A percentile compares a stretch with the other conserved stretches of the same genome.
Evolutionary conservation across 176 grass and related monocot genomes (phyloP).

Genomic region (Musa schizocarpa): DNA sequence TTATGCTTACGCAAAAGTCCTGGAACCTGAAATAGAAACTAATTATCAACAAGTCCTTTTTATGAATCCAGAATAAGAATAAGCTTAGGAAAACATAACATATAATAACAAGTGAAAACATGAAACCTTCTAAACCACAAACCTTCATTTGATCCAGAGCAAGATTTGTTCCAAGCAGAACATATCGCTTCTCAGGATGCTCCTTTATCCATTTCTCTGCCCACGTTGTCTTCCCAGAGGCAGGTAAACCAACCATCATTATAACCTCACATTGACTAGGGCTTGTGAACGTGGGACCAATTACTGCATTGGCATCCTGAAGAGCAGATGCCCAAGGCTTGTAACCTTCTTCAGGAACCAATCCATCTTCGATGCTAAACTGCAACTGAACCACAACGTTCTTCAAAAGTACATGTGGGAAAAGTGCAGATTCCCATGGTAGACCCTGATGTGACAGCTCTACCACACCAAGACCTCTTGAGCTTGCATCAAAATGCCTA

Average conservation of each 20-base stretch:
- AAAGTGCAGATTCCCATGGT: slow-evolving; percentile 46
- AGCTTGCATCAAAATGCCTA: slow-evolving; percentile 28
- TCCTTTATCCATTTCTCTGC: slow-evolving; percentile 54
- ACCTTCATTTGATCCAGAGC: slow-evolving; percentile 76
- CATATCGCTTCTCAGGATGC: slow-evolving; percentile 40
- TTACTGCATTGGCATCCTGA: slow-evolving; percentile 23
- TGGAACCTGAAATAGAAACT: slow-evolving; percentile 35
- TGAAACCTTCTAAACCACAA: not conserved
- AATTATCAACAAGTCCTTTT: not conserved
- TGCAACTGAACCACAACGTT: slow-evolving; percentile 52
- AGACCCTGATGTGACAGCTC: slow-evolving; percentile 16
- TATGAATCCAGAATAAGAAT: not conserved
- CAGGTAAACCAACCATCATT: slow-evolving; percentile 65
- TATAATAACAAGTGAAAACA: not conserved
- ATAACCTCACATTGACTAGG: slow-evolving; percentile 34
- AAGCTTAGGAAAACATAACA: slow-evolving; percentile 12
- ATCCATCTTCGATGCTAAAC: slow-evolving; percentile 45
- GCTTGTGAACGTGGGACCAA: slow-evolving; percentile 30
- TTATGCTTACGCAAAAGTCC: slow-evolving; percentile 47
- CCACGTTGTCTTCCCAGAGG: slow-evolving; percentile 61
- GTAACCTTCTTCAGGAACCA: slow-evolving; percentile 43
- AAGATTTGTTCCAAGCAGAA: slow-evolving; percentile 62
- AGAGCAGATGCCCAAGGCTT: slow-evolving; percentile 35
- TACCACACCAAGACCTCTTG: slow-evolving; percentile 36
- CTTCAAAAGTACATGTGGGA: slow-evolving; percentile 57